Evolutionary conservation across 1,284 basidiomycete genomes (phyloP).

Genomic region (Gastroboletus turbinatus): DNA sequence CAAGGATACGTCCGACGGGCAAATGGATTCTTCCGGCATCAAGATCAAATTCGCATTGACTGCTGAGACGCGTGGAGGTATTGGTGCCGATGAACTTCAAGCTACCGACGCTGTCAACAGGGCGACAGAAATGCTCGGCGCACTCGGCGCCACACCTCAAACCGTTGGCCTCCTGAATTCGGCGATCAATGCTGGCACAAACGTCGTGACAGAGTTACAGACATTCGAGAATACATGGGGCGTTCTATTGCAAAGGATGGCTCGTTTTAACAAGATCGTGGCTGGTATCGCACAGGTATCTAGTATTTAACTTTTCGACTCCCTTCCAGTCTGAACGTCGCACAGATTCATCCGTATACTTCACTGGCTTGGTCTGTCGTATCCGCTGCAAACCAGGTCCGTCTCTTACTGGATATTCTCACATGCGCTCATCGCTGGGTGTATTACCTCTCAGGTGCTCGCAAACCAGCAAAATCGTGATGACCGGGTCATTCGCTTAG

Average conservation of each 20-base stretch:
- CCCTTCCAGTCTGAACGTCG: neutral
- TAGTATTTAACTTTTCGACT: neutral
- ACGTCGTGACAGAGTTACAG: neutral
- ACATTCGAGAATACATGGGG: conserved; percentile 22
- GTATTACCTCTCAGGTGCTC: conserved; percentile 14
- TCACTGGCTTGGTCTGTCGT: conserved; percentile 25
- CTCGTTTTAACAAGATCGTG: conserved; percentile 11
- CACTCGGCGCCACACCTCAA: neutral
- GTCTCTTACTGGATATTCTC: neutral
- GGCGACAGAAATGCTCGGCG: neutral
- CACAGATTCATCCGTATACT: conserved; percentile 20
- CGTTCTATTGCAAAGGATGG: conserved; percentile 15
- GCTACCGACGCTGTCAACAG: conserved; percentile 14
- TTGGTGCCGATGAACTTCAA: conserved; percentile 10
- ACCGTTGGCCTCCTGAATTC: neutral
- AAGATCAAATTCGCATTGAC: conserved; percentile 19
- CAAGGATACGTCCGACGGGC: neutral
- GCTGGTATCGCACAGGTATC: conserved; percentile 16
- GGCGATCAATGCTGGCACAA: neutral
- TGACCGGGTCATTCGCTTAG: conserved; percentile 9
- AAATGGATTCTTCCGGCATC: neutral
- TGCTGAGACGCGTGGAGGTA: neutral
- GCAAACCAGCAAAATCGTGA: conserved; percentile 19
- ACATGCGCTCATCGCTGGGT: neutral
- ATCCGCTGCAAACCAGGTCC: conserved; percentile 22